Base-by-base conservation (phyloP, 2,329 filamentous ascomycete genomes). In the Xylaria polymorpha region DNA sequence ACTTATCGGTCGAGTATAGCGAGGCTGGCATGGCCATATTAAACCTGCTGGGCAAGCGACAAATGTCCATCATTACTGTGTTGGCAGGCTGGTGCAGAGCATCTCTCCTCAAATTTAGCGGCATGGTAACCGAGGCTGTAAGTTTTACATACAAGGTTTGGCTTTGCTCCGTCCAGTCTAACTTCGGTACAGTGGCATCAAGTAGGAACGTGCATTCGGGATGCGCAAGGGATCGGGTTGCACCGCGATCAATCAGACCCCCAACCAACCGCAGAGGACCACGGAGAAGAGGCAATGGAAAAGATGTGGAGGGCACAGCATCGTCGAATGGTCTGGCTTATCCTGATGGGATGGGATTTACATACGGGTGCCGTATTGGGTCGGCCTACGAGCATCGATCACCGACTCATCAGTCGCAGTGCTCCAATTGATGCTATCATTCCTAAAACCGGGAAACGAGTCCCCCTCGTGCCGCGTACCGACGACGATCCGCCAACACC, bases 141-240 rank as follows among this genome's bases (percentile, higher is more conserved):
- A 77, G 82, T 80, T 41, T 25, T 53, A 15, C n/a, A 29, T 6
- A 35, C 8, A 2, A 3, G 15, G 7, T 20, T n/a, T 29, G 7
- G 2, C 10, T 61, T 48, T 9, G 4, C 14, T 35, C 25, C 25
- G 29, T 32, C 44, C 35, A 43, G 37, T 41, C 69, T 76, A 63
- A 76, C 69, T 43, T 32, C 8, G 18, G 46, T 5, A 29, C 60
- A 87, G 84, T 88, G 86, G 85, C 86, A 88, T 74, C 82, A 83
- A 1, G 81, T 90, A 37, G 85, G 86, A 0, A 82, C 83, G 25
- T 85, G 86, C 0, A 89, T 90, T 64, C 81, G 87, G 48, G 88
- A 90, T 74, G 88, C 87, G 0, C 88, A 90, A 74, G 88, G 90
- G 72, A 84, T 90, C 48, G 88, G 88, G 14, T 80, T 91, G 73